phyloP scores from a whole-genome alignment of 2,329 filamentous ascomycete genomes.

The Trichophyton simii region DNA sequence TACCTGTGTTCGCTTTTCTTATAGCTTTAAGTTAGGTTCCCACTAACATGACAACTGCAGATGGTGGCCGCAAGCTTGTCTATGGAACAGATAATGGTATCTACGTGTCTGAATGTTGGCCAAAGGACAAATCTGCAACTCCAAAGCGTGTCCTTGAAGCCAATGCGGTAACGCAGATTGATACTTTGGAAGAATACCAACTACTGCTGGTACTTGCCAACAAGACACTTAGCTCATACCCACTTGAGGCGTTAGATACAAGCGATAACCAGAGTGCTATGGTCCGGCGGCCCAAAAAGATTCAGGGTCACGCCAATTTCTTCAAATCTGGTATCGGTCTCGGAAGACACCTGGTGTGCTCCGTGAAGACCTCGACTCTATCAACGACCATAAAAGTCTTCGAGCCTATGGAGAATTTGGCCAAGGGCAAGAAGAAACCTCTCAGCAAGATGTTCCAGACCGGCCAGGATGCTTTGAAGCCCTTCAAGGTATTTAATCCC shows the following conservation, averaged over 20 bases:
- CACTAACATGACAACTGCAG: constrained; percentile 34
- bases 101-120: constrained; percentile 80
- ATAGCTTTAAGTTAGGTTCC: neutral
- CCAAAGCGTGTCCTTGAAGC: constrained; percentile 78
- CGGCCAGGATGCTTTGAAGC: constrained; percentile 87
- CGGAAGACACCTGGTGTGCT: constrained; percentile 86
- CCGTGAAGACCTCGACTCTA: constrained; percentile 83
- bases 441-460: constrained; percentile 90
- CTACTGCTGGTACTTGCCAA: constrained; percentile 83
- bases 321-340: constrained; percentile 96
- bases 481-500: constrained; percentile 55
- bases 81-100: constrained; percentile 92
- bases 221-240: constrained; percentile 83
- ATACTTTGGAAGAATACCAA: constrained; percentile 90
- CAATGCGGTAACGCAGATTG: constrained; percentile 81
- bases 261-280: constrained; percentile 61
- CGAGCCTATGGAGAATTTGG: constrained; percentile 89
- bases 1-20: constrained; percentile 10
- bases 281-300: constrained; percentile 83
- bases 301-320: constrained; percentile 93
- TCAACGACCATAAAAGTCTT: constrained; percentile 99
- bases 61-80: constrained; percentile 87
- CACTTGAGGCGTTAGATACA: constrained; percentile 71
- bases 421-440: constrained; percentile 88
- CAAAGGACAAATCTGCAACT: constrained; percentile 59